Evolutionary conservation across 2,329 filamentous ascomycete genomes (phyloP).

Genomic region (Colletotrichum sp.): DNA sequence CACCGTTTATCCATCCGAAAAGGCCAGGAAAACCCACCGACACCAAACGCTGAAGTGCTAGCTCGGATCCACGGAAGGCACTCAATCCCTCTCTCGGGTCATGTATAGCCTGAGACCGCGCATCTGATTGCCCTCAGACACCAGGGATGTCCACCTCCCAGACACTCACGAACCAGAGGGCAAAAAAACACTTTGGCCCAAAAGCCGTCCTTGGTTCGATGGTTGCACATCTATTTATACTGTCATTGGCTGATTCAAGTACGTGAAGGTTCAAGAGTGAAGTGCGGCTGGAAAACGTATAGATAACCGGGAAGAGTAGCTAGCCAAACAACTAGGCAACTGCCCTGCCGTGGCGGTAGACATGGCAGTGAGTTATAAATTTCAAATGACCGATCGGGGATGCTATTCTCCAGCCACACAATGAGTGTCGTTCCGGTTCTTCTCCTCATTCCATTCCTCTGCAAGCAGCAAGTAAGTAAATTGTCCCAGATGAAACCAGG

Average conservation of each 20-base stretch:
- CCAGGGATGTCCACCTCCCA: no score
- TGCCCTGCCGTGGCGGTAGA: background rate
- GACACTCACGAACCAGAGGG: no score
- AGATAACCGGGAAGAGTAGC: no score
- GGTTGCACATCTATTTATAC: background rate
- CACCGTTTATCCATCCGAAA: background rate
- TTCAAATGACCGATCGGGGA: background rate
- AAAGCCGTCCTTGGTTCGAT: background rate
- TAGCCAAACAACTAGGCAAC: no score
- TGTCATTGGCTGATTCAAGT: fast-evolving
- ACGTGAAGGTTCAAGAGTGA: background rate
- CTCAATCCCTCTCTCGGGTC: no score
- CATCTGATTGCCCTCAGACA: background rate
- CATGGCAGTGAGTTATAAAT: background rate
- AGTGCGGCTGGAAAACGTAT: no score
- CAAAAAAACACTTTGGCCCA: background rate
- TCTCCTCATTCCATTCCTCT: background rate
- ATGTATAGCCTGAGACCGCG: background rate
- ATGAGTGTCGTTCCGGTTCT: no score
- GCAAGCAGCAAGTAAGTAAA: background rate
- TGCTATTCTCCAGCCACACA: no score
- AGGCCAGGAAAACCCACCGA: background rate
- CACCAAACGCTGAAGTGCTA: background rate
- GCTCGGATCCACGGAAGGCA: background rate
- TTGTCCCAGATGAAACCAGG: fast-evolving